Base-by-base conservation (phyloP, 441 rosid genomes). In the Jatropha podagrica region DNA sequence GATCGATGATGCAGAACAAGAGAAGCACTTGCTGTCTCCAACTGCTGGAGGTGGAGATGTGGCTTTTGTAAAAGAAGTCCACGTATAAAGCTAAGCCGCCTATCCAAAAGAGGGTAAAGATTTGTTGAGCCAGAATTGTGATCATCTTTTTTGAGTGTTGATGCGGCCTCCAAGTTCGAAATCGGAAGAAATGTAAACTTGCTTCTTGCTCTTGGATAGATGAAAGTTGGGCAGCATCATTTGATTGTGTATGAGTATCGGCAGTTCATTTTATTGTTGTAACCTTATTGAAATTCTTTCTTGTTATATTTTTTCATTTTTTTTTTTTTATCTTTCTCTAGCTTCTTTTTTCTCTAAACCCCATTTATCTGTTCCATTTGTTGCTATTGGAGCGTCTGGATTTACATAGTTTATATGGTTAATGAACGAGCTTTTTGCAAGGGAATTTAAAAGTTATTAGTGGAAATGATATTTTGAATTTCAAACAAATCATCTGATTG, bases 1-100 rank as follows among this genome's bases (percentile, higher is more conserved):
- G 77, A 75, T 87, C 5, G 83, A 83, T 41, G 92, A 90, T 32
- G 49, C 62, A 2, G 89, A 88, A 60, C 88, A 75, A 51, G 92
- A 85, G 83, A 90, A 87, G 78, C 88, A 80, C 73, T 75, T 90
- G 78, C 76, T 90, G 71, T 80, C 90, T 1, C 86, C 92, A 32
- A 44, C 72, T 18, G 55, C 52, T 7, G 82, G 68, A 65, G 69
- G 65, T 44, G 77, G 76, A 59, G 92, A 89, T 32, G 76, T 91
- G 66, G 64, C 87, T 77, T 89, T 91, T 68, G 83, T 89, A 58
- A 89, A 77, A 80, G 92, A 88, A 77, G 72, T 70, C 4, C 76
- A 69, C 46, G 81, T 75, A 62, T 81, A 85, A 84, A 73, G 26
- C 48, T 7, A 37, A 60, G 73, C 23, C 56, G 66, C 71, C 72